Evolutionary conservation across 2,329 filamentous ascomycete genomes (phyloP), one percentile per base, ranked within the genome.

Genomic region (Setomelanomma holmii): DNA sequence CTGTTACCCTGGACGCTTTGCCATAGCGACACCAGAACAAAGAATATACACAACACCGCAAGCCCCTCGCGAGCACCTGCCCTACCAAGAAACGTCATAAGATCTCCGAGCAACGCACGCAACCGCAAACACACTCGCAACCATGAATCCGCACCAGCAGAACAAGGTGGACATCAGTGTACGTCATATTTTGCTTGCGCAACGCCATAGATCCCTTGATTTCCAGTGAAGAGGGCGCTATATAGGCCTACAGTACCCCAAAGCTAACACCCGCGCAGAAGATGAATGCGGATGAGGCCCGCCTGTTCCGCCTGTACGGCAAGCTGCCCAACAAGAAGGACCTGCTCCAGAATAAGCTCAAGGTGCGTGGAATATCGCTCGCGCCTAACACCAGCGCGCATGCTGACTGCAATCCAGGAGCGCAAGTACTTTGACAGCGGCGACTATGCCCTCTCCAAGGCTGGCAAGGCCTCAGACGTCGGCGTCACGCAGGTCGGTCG

Each of bases 121-220:
- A 22, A 45, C 22, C 38, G 27, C 27, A 30, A 8, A 30, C 27
- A 47, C 54, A 35, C 35, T 61, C 61, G 58, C 63, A 63, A 67
- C 59, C 62, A 96, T 98, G 91, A 97, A 97, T 77, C 93, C 93
- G 67, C 91, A 93, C 77, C 91, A 97, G 84, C 93, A 96, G 85
- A 97, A 97, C 84, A 98, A 99, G 84, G 85, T 98, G 71, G 95
- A 99, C 79, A 84, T 97, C 79, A 93, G 85, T 82, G 95, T 97
- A 81, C 81, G 90, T 85, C 58, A 63, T 62, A 49, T 27, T 21
- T 36, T 51, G 56, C n/a, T n/a, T n/a, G n/a, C n/a, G n/a, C n/a
- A n/a, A n/a, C n/a, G n/a, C n/a, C n/a, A n/a, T n/a, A n/a, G n/a
- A n/a, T n/a, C n/a, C n/a, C n/a, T n/a, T n/a, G n/a, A n/a, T n/a